These are phyloP conservation scores for Exidia glandulosa DNA, from an alignment of 768 basidiomycete genomes.

Conservation along the genomic window DNA sequence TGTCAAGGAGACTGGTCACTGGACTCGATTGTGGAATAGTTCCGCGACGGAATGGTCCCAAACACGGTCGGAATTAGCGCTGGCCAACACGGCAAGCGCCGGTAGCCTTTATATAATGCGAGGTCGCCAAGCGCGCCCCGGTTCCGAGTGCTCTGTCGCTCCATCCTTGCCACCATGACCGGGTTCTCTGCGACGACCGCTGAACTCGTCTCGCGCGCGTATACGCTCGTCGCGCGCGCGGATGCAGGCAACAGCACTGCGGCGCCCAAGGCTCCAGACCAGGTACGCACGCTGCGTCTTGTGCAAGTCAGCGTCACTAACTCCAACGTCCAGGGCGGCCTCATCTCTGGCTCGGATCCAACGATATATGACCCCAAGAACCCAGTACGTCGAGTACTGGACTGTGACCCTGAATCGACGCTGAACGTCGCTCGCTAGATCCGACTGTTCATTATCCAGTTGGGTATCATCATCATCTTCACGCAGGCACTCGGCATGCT, in stretches of 20 bases:
- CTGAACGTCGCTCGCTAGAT: no score
- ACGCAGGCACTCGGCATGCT: constrained; percentile 59
- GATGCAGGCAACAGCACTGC: neutral
- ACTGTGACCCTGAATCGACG: neutral
- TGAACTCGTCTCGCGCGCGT: neutral
- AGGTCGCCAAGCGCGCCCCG: neutral
- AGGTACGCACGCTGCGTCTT: neutral
- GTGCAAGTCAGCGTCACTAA: neutral
- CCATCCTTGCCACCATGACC: neutral
- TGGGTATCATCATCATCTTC: constrained; percentile 65
- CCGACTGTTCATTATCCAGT: constrained; percentile 21
- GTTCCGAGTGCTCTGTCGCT: neutral
- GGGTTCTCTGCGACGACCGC: neutral
- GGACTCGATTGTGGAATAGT: no score
- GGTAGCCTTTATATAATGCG: neutral
- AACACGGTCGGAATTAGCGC: no score
- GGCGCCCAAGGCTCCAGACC: neutral
- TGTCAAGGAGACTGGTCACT: no score
- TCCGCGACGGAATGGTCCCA: no score
- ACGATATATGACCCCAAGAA: neutral
- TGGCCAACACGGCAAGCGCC: no score
- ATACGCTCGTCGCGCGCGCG: neutral
- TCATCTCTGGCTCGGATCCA: neutral
- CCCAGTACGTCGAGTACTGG: neutral
- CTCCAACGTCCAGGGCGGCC: neutral